Conservation (phyloP, 768 basidiomycete species). For the Boletus eberwhitei region DNA sequence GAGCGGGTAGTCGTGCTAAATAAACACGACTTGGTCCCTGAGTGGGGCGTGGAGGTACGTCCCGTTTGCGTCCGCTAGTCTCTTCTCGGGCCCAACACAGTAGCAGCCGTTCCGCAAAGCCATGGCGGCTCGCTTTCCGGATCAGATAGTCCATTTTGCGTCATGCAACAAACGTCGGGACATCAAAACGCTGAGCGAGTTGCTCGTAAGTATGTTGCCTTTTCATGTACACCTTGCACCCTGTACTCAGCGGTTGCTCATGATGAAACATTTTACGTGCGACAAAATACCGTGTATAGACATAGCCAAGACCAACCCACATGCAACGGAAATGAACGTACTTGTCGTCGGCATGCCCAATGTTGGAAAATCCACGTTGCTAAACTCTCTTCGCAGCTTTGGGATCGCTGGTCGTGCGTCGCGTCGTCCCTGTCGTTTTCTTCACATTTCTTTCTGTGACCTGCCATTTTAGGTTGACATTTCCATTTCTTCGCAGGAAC, state of each 20-base stretch:
- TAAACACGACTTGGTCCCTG: constrained; percentile 88
- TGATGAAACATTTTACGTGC: background rate
- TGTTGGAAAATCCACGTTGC: constrained; percentile 92
- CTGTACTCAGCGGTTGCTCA: background rate
- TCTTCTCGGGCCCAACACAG: constrained; percentile 11
- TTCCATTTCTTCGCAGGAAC: constrained; percentile 43
- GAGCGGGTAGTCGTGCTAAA: constrained; percentile 90
- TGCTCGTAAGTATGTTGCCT: constrained; percentile 68
- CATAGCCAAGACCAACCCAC: constrained; percentile 64
- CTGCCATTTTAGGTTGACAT: constrained; percentile 2
- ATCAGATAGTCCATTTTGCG: constrained; percentile 66
- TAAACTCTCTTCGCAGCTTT: constrained; percentile 84
- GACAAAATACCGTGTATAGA: constrained; percentile 38
- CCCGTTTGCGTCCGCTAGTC: constrained; percentile 5
- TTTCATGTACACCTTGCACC: background rate
- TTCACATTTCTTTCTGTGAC: background rate
- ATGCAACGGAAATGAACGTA: constrained; percentile 78
- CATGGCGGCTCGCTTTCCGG: constrained; percentile 68
- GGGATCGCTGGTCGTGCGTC: constrained; percentile 84
- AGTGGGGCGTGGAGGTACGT: constrained; percentile 80
- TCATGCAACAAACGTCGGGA: constrained; percentile 68
- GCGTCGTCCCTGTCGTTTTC: constrained; percentile 1
- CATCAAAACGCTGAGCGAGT: constrained; percentile 58
- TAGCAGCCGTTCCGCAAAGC: constrained; percentile 69
- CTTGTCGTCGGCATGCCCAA: constrained; percentile 99